A percentile compares a stretch with the other conserved stretches of the same genome.
Evolutionary conservation across 805 yeast genomes (phyloP).

Genomic region (Komagataella pseudopastoris): DNA sequence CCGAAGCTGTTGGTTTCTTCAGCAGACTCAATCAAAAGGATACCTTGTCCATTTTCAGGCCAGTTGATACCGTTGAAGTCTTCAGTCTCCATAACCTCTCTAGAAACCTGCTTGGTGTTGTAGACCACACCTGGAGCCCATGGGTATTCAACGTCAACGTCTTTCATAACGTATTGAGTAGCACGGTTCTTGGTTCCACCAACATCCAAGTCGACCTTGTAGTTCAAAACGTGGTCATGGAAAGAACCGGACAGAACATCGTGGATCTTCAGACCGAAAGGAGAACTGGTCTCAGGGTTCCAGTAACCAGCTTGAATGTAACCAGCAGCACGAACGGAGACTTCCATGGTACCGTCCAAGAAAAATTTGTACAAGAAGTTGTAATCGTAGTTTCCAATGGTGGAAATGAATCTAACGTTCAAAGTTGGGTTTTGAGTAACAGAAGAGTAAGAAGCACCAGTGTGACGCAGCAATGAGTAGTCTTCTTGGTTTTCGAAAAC

Average conservation of each 20-base stretch:
- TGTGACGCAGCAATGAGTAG: slow-evolving; percentile 3
- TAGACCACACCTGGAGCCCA: slow-evolving; percentile 12
- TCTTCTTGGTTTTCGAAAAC: slow-evolving; percentile 2
- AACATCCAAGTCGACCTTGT: slow-evolving; percentile 15
- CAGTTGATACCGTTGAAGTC: slow-evolving; percentile 5
- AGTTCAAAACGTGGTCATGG: slow-evolving; percentile 15
- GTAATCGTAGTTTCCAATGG: slow-evolving; percentile 4
- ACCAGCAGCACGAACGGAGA: slow-evolving; percentile 16
- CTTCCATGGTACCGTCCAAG: slow-evolving; percentile 15
- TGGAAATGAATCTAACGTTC: slow-evolving; percentile 7
- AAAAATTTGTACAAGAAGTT: slow-evolving; percentile 3
- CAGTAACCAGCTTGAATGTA: slow-evolving; percentile 16
- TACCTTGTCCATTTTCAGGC: slow-evolving; percentile 7
- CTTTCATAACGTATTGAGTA: slow-evolving; percentile 5
- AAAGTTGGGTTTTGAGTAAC: slow-evolving; percentile 13
- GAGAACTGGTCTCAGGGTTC: slow-evolving; percentile 8
- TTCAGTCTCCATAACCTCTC: slow-evolving; percentile 9
- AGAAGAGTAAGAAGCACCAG: slow-evolving; percentile 1
- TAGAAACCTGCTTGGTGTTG: slow-evolving; percentile 8
- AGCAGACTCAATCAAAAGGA: slow-evolving; percentile 12
- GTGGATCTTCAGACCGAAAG: slow-evolving; percentile 11
- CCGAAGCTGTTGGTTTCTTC: slow-evolving; percentile 12
- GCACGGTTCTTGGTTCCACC: slow-evolving; percentile 12
- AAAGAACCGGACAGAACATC: slow-evolving; percentile 14
- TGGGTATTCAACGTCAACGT: slow-evolving; percentile 10